These are phyloP conservation scores for Xylariaceae sp. DNA, from an alignment of 2,329 filamentous ascomycete species.

Conservation along the genomic window DNA sequence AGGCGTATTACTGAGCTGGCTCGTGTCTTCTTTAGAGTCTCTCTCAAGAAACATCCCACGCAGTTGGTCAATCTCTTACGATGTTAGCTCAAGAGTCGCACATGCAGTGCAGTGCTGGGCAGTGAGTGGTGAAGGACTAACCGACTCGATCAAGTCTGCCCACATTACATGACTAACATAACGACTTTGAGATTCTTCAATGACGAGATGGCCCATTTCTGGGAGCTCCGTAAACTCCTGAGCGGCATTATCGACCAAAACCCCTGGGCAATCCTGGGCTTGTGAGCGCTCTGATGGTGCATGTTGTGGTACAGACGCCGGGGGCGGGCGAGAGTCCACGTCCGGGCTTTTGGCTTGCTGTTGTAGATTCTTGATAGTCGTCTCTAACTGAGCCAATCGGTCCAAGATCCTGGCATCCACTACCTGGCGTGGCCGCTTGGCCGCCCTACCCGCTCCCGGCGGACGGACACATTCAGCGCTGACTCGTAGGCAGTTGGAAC, in stretches of 20 bases:
- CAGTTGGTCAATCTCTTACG: constrained; percentile 20
- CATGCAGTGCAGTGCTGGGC: neutral
- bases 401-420: constrained; percentile 18
- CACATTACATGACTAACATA: constrained; percentile 27
- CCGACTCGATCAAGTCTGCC: constrained; percentile 30
- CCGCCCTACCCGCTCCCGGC: constrained; percentile 18
- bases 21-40: constrained; percentile 8
- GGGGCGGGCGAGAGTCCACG: neutral
- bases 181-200: constrained; percentile 20
- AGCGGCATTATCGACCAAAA: neutral
- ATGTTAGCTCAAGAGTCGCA: constrained; percentile 5
- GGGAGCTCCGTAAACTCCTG: neutral
- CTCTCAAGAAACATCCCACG: constrained; percentile 22
- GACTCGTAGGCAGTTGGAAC: constrained; percentile 19
- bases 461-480: constrained; percentile 18
- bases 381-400: constrained; percentile 20
- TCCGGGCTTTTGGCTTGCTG: constrained; percentile 15
- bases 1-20: constrained; percentile 3
- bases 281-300: neutral
- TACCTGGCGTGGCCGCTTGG: constrained; percentile 18
- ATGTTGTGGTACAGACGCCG: neutral
- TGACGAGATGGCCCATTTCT: constrained; percentile 17
- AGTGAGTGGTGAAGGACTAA: constrained; percentile 14
- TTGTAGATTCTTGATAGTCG: constrained; percentile 18
- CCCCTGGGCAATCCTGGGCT: neutral